Evolutionary conservation across 768 basidiomycete genomes (phyloP), one percentile per base, ranked within the genome.

Genomic region (Mycena epipterygia): DNA sequence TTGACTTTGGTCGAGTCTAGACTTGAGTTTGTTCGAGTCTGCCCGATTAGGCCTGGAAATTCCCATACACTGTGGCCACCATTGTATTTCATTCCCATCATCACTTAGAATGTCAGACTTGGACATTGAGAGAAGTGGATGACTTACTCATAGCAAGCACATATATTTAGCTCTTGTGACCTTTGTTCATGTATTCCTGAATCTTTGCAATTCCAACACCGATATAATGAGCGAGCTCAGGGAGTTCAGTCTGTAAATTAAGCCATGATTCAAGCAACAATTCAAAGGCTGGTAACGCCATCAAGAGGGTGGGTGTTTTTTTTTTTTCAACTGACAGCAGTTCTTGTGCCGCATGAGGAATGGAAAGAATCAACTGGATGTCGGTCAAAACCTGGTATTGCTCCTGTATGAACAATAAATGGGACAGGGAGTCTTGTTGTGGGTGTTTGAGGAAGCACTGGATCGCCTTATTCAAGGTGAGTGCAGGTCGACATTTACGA

Each of bases 71-170:
- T n/a, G n/a, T n/a, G n/a, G n/a, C n/a, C n/a, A n/a, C n/a, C n/a
- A n/a, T n/a, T n/a, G n/a, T n/a, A n/a, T n/a, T n/a, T n/a, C n/a
- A n/a, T n/a, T n/a, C n/a, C n/a, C n/a, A n/a, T n/a, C n/a, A n/a
- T n/a, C n/a, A n/a, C n/a, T n/a, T n/a, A n/a, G n/a, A n/a, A n/a
- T n/a, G n/a, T n/a, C n/a, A n/a, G n/a, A n/a, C n/a, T n/a, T n/a
- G n/a, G n/a, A n/a, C n/a, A n/a, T n/a, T n/a, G n/a, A n/a, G n/a
- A n/a, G n/a, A n/a, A n/a, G n/a, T n/a, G n/a, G n/a, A n/a, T n/a
- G n/a, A n/a, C n/a, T n/a, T 70, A 81, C 79, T 70, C 79, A 81
- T 80, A 1, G 80, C 80, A 25, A 80, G 73, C 8, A 74, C 77
- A 73, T 81, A 82, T 5, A 77, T 74, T 2, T 68, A 71, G 11